Evolutionary conservation across 176 grass and related monocot species (phyloP), one percentile per base, ranked within the genome.

Genomic region (Areca catechu): DNA sequence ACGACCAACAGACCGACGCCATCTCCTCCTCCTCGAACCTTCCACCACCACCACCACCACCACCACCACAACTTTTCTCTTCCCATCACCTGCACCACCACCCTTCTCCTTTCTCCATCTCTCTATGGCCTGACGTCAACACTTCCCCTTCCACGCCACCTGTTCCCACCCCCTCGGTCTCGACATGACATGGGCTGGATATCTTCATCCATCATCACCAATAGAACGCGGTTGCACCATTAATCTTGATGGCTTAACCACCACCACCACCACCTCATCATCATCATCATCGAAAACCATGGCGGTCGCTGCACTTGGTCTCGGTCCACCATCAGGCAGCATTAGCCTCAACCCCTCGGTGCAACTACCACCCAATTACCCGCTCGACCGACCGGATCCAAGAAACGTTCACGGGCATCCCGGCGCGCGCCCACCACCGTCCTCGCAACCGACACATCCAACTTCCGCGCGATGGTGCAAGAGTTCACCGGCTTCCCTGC

Each of bases 401-500:
- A 85, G 74, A 98, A 98, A 70, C 83, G 93, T 2, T 80, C 84
- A 2, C 80, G 93, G 57, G 88, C 88, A 16, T 98, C 88, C 6
- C 65, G 88, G 63, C 72, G 88, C 1, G 81, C 88, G 4, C 83
- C 84, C 70, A 98, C 93, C 48, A 98, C 93, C 3, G 93, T 98
- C 15, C 66, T 98, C 71, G 83, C 73, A 62, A 98, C 93, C 17
- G 81, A 98, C 75, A 83, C 80, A 29, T 73, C 76, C 54, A 98
- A 92, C 65, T 98, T 98, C 71, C 87, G 87, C 34, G 76, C 87
- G 80, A 92, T 85, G 87, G 93, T 98, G 66, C 93, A 98, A 67
- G 86, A 98, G 81, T 78, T 98, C 83, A 98, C 93, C 16, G 87
- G 93, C 48, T 98, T 89, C 76, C 87, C 83, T 9, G 58, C 84